A percentile compares a stretch with the other conserved stretches of the same genome.
phyloP scores from a whole-genome alignment of 2,329 filamentous ascomycete genomes.

The Cercospora sp. region DNA sequence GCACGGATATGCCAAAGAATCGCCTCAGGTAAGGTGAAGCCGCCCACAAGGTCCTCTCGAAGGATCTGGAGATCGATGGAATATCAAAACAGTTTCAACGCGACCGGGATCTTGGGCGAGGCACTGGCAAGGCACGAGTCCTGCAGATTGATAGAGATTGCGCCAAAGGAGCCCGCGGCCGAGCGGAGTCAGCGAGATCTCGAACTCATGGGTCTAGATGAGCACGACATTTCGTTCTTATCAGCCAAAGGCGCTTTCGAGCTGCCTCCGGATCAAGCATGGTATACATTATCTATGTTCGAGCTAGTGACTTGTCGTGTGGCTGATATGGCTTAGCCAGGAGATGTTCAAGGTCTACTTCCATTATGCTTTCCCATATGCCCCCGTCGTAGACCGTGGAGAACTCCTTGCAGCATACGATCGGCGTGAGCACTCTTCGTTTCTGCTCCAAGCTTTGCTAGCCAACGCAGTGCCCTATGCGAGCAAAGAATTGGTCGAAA shows the following conservation, averaged over 20 bases:
- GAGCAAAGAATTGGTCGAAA: background rate
- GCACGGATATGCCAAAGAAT: background rate
- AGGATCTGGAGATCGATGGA: background rate
- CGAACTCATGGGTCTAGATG: background rate
- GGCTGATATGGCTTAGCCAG: background rate
- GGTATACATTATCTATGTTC: background rate
- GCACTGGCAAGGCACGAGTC: background rate
- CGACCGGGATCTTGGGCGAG: background rate
- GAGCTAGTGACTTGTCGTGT: background rate
- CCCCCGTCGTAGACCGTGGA: background rate
- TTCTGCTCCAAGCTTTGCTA: background rate
- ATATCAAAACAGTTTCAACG: background rate
- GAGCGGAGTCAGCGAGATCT: background rate
- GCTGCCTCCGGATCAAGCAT: background rate
- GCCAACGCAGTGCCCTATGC: background rate
- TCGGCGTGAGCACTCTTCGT: background rate
- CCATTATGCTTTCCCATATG: background rate
- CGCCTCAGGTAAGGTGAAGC: background rate
- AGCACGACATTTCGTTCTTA: background rate
- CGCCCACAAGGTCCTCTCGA: background rate
- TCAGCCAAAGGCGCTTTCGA: background rate
- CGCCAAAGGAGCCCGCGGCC: background rate
- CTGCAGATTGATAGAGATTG: background rate
- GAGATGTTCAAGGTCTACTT: background rate
- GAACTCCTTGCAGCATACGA: background rate